These are phyloP conservation scores for Aureobasidium leucospermi DNA, from an alignment of 2,329 filamentous ascomycete species.

Conservation along the genomic window DNA sequence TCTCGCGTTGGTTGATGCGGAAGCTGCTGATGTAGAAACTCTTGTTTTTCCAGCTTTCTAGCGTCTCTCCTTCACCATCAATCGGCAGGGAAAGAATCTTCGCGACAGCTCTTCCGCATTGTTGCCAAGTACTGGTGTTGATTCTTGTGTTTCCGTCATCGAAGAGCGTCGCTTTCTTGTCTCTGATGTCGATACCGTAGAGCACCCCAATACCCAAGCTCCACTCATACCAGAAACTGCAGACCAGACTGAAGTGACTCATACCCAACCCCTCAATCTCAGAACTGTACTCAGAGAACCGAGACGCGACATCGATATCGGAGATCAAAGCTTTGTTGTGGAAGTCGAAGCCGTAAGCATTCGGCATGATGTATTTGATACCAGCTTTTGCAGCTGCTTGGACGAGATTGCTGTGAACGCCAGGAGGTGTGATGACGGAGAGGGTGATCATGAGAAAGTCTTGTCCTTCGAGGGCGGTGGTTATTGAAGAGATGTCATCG, in stretches of 20 bases:
- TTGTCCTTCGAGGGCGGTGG: constrained; percentile 25
- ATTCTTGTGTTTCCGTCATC: constrained; percentile 25
- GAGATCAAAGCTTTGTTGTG: constrained; percentile 17
- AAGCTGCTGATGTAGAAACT: constrained; percentile 32
- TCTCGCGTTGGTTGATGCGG: constrained; percentile 29
- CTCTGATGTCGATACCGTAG: constrained; percentile 26
- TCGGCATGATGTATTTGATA: constrained; percentile 26
- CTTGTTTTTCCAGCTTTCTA: constrained; percentile 27
- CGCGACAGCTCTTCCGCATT: constrained; percentile 28
- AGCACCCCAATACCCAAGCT: constrained; percentile 17
- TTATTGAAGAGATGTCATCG: constrained; percentile 19
- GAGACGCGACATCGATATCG: constrained; percentile 17
- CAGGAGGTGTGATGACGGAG: constrained; percentile 20
- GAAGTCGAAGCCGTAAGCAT: constrained; percentile 23
- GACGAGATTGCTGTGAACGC: constrained; percentile 23
- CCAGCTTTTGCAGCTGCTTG: constrained; percentile 24
- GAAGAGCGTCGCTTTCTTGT: constrained; percentile 21
- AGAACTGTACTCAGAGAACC: constrained; percentile 16
- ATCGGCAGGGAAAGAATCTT: constrained; percentile 28
- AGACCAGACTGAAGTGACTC: constrained; percentile 23
- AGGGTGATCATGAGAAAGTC: constrained; percentile 30
- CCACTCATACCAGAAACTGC: constrained; percentile 29
- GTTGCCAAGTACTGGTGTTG: constrained; percentile 27
- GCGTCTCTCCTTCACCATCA: constrained; percentile 13
- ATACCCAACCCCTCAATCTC: constrained; percentile 23